These are phyloP conservation scores for Parmelia sp. DNA, from an alignment of 495 filamentous ascomycete genomes.

Conservation along the genomic window DNA sequence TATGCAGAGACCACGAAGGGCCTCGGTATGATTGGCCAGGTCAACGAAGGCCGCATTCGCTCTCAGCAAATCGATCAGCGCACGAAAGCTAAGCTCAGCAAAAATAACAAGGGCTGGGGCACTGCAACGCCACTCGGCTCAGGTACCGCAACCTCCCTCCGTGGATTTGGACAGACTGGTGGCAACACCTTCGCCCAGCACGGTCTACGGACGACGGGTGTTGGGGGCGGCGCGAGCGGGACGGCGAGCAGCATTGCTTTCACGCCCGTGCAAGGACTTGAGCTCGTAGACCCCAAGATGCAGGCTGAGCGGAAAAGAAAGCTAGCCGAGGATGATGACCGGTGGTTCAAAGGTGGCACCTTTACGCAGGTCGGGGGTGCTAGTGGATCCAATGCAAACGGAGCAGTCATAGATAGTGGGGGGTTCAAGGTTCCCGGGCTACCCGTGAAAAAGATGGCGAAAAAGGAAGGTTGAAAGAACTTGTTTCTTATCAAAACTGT, in stretches of 20 bases:
- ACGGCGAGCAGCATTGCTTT: conserved; percentile 87
- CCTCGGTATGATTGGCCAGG: conserved; percentile 88
- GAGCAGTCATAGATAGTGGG: conserved; percentile 41
- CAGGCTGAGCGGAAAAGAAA: conserved; percentile 75
- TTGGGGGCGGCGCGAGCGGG: conserved; percentile 60
- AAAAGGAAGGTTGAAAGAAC: conserved; percentile 23
- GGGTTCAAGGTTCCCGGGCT: conserved; percentile 49
- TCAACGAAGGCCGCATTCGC: conserved; percentile 79
- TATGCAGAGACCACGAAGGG: conserved; percentile 88
- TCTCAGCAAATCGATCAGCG: conserved; percentile 86
- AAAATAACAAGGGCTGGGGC: conserved; percentile 96
- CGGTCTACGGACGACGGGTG: conserved; percentile 69
- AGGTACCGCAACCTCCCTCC: conserved; percentile 65
- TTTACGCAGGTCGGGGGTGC: conserved; percentile 79
- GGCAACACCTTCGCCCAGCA: conserved; percentile 59
- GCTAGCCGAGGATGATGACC: conserved; percentile 85
- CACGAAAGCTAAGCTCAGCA: conserved; percentile 84
- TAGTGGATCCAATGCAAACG: conserved; percentile 45
- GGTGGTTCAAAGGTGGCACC: conserved; percentile 92
- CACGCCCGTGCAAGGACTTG: conserved; percentile 88
- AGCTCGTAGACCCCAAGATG: conserved; percentile 91
- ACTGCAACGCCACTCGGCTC: conserved; percentile 56
- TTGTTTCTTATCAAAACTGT: neutral
- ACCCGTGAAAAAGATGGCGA: conserved; percentile 42
- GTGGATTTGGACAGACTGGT: conserved; percentile 61